Percentiles rank a stretch among this genome's conserved stretches.
Conservation (phyloP, 1,139 yeast species). For the Saccharomyces pastorianus region DNA sequence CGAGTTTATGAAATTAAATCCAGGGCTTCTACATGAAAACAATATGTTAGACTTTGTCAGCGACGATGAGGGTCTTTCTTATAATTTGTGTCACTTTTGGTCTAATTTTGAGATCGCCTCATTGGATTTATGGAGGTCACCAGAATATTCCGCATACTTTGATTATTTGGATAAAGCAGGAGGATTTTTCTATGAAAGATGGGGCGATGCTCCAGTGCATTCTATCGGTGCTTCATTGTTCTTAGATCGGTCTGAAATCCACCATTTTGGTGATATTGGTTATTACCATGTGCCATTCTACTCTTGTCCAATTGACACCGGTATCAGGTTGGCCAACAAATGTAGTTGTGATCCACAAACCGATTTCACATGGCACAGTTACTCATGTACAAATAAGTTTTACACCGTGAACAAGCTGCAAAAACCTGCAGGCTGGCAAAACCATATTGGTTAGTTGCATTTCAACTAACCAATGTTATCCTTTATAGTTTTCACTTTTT, state of each 20-base stretch:
- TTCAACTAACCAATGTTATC: no score
- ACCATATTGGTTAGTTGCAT: constrained; percentile 32
- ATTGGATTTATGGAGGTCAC: constrained; percentile 66
- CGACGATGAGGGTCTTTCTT: constrained; percentile 55
- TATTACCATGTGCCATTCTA: constrained; percentile 77
- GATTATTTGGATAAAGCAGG: constrained; percentile 67
- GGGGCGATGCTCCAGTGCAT: constrained; percentile 96
- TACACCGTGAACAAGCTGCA: constrained; percentile 52
- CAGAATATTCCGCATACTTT: constrained; percentile 61
- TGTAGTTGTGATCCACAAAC: constrained; percentile 67
- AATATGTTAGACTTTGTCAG: constrained; percentile 65
- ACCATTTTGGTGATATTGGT: constrained; percentile 76
- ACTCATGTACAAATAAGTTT: constrained; percentile 74
- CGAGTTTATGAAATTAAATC: constrained; percentile 43
- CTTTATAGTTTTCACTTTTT: background rate
- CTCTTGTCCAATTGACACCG: constrained; percentile 68
- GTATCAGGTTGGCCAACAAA: constrained; percentile 43
- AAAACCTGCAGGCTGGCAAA: constrained; percentile 74
- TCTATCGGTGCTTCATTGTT: constrained; percentile 74
- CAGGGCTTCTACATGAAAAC: constrained; percentile 38
- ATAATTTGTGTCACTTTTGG: constrained; percentile 88
- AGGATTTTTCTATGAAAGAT: constrained; percentile 86
- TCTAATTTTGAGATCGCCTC: constrained; percentile 83
- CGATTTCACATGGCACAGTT: constrained; percentile 82
- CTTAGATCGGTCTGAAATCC: constrained; percentile 56